A percentile compares a stretch with the other conserved stretches of the same genome.
phyloP scores from a whole-genome alignment of 257 asterid species.

The Thymus mandschuricus region DNA sequence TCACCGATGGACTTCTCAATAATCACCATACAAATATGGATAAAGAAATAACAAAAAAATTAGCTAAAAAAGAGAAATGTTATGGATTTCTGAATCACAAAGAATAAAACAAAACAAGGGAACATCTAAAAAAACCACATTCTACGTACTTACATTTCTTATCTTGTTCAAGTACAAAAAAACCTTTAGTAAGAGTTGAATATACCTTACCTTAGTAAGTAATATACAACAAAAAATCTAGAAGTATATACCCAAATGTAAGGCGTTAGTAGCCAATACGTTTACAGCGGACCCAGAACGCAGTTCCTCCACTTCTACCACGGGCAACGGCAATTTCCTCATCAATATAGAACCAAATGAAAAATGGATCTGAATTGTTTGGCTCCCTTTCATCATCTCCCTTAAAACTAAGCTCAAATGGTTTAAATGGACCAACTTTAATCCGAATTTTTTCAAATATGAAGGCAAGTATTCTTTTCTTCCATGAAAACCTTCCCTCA shows the following conservation, averaged over 20 bases:
- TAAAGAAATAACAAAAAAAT: no score
- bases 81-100: no score
- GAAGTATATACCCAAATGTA: conserved; percentile 7
- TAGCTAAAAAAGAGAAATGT: no score
- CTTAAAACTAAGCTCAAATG: conserved; percentile 67
- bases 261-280: conserved; percentile 31
- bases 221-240: conserved; percentile 20
- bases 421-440: conserved; percentile 75
- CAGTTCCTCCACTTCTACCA: conserved; percentile 94
- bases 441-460: conserved; percentile 69
- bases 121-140: no score
- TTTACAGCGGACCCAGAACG: conserved; percentile 88
- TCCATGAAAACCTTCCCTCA: conserved; percentile 91
- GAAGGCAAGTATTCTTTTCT: conserved; percentile 74
- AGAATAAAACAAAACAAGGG: background rate
- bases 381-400: conserved; percentile 82
- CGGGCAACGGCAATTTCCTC: conserved; percentile 98
- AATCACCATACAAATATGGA: no score
- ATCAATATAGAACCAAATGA: conserved; percentile 86
- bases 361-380: conserved; percentile 74
- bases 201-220: background rate
- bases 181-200: background rate
- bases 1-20: no score
- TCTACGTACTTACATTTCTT: conserved; percentile 1
- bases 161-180: conserved; percentile 1